Evolutionary conservation across 768 basidiomycete species (phyloP), one percentile per base, ranked within the genome.

Genomic region (Rhizopogon vulgaris): DNA sequence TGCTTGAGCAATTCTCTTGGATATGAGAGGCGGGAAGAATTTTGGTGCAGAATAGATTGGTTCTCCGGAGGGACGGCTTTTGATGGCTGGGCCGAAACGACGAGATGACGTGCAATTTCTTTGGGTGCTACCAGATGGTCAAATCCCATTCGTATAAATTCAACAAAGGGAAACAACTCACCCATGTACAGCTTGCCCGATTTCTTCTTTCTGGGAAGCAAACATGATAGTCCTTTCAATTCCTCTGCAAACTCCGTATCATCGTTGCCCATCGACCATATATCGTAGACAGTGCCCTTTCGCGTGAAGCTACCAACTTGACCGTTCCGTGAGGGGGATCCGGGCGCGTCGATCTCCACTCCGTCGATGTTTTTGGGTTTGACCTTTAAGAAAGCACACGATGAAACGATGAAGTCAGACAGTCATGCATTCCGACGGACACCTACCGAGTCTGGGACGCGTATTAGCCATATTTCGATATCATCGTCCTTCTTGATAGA

Each of bases 401-500:
- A n/a, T 24, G 15, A n/a, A n/a, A n/a, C n/a, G n/a, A n/a, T 22
- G 3, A 38, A n/a, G 10, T 18, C 4, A 5, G 14, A n/a, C 6
- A 27, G 30, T n/a, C 18, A 45, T 22, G 34, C 17, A 40, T 22
- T n/a, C 25, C 18, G 12, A 71, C 84, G 53, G 32, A 34, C 0
- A 14, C 45, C 22, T 61, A 89, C 87, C 37, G 75, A 75, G 11
- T 83, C 79, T 22, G 87, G 87, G 14, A 82, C 77, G 10, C 87
- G 78, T 34, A 90, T 76, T 11, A 88, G 67, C 79, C 86, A 89
- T 8, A 90, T 58, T 57, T 90, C 87, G 9, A 80, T 59, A 53
- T 88, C 78, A 0, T 71, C 64, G 25, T 84, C 74, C 46, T 77
- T 66, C 10, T 78, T 72, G 4, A 90, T 54, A 6, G 70, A 66